A percentile compares a stretch with the other conserved stretches of the same genome.
Evolutionary conservation across 2,329 filamentous ascomycete species (phyloP).

Genomic region (Calonectria pteridis): DNA sequence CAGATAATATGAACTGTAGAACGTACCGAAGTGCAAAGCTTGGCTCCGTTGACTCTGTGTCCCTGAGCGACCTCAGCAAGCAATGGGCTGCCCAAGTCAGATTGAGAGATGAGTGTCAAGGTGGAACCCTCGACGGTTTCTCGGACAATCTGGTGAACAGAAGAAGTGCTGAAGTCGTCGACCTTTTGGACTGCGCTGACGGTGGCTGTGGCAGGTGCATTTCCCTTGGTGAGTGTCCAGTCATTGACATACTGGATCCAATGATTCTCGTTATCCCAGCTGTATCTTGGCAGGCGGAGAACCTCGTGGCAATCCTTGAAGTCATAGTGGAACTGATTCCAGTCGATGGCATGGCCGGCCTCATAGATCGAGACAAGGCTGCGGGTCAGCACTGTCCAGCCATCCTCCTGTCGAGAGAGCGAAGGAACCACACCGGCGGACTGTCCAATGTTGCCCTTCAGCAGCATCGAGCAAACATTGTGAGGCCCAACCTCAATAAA

Average conservation of each 20-base stretch:
- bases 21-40: constrained; percentile 53
- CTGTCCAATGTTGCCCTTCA: background rate
- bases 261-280: constrained; percentile 79
- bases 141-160: constrained; percentile 30
- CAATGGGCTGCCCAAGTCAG: constrained; percentile 5
- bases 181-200: constrained; percentile 41
- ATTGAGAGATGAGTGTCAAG: constrained; percentile 8
- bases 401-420: constrained; percentile 1
- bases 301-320: constrained; percentile 58
- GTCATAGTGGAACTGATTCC: constrained; percentile 70
- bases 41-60: constrained; percentile 76
- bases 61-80: constrained; percentile 64
- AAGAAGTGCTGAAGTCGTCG: constrained; percentile 63
- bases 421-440: background rate
- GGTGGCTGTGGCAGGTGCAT: constrained; percentile 43
- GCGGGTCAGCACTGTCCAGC: background rate
- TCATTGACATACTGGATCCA: constrained; percentile 73
- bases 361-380: background rate
- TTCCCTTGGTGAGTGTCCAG: constrained; percentile 76
- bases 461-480: background rate
- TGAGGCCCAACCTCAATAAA: constrained; percentile 19
- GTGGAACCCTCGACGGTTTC: constrained; percentile 10
- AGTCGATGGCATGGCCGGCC: constrained; percentile 1
- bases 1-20: background rate
- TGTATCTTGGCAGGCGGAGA: constrained; percentile 75